A percentile compares a stretch with the other conserved stretches of the same genome.
Evolutionary conservation across 768 basidiomycete species (phyloP).

Genomic region (Auricularia cornea): DNA sequence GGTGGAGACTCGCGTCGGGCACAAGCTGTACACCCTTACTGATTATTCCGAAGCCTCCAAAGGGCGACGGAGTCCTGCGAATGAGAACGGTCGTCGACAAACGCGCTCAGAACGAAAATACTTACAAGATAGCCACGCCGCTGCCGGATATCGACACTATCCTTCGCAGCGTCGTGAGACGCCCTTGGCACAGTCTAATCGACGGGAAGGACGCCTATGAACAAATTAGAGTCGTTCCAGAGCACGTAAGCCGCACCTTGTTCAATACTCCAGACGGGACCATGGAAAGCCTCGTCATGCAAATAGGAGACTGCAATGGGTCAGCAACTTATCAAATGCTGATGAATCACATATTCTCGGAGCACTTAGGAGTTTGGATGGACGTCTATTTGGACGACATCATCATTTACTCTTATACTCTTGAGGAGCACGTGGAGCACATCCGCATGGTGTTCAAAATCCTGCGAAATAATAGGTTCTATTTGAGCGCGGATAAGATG

Average conservation of each 20-base stretch:
- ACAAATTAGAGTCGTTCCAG: slow-evolving; percentile 19
- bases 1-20: slow-evolving; percentile 22
- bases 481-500: slow-evolving; percentile 28
- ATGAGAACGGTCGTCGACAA: slow-evolving; percentile 20
- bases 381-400: slow-evolving; percentile 31
- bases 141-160: slow-evolving; percentile 24
- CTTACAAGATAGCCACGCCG: slow-evolving; percentile 17
- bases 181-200: slow-evolving; percentile 15
- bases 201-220: slow-evolving; percentile 27
- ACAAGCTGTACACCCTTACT: slow-evolving; percentile 26
- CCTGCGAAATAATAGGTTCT: slow-evolving; percentile 25
- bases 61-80: slow-evolving; percentile 8
- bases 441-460: slow-evolving; percentile 26
- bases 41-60: slow-evolving; percentile 20
- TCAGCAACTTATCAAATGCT: slow-evolving; percentile 34
- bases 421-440: slow-evolving; percentile 23
- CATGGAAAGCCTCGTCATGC: slow-evolving; percentile 34
- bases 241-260: slow-evolving; percentile 11
- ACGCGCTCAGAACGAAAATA: slow-evolving; percentile 24
- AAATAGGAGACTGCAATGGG: slow-evolving; percentile 25
- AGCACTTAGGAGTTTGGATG: slow-evolving; percentile 23
- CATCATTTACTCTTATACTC: slow-evolving; percentile 23
- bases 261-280: slow-evolving; percentile 34
- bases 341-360: slow-evolving; percentile 33
- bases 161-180: slow-evolving; percentile 11